Conservation (phyloP, 169 alveolate species). For the Prorocentrum cordatum region DNA sequence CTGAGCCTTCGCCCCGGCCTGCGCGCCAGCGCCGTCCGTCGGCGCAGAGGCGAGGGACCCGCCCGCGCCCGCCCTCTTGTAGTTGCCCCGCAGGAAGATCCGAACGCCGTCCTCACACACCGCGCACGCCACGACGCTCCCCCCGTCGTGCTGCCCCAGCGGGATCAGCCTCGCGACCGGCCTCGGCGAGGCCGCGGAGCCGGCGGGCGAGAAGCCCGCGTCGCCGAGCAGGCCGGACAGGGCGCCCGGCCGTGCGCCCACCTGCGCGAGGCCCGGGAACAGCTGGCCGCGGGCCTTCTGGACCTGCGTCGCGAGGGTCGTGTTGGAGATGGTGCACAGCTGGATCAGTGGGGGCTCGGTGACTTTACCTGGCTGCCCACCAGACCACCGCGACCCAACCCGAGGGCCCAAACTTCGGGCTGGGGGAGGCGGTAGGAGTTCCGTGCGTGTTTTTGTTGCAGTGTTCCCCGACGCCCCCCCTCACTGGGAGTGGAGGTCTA, state of each 20-base stretch:
- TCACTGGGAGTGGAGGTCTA: too few relatives aligned
- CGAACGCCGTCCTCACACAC: slow-evolving; percentile 62
- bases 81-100: slow-evolving; percentile 12
- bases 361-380: too few relatives aligned
- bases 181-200: too few relatives aligned
- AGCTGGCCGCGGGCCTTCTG: slow-evolving; percentile 17
- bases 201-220: too few relatives aligned
- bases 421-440: too few relatives aligned
- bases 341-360: slow-evolving; percentile 36
- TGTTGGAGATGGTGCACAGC: slow-evolving; percentile 4
- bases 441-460: too few relatives aligned
- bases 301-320: slow-evolving; percentile 9
- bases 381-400: too few relatives aligned
- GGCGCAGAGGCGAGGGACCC: too few relatives aligned
- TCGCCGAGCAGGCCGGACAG: background rate
- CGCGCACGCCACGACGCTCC: slow-evolving; percentile 16
- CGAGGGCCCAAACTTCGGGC: too few relatives aligned
- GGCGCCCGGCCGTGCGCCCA: background rate
- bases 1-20: background rate
- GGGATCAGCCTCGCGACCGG: too few relatives aligned
- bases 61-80: background rate
- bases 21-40: background rate
- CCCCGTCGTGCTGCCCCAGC: slow-evolving; percentile 20
- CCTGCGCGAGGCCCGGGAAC: slow-evolving; percentile 22
- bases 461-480: too few relatives aligned